Evolutionary conservation across 495 filamentous ascomycete species (phyloP).

Genomic region (Trichoderma reesei): DNA sequence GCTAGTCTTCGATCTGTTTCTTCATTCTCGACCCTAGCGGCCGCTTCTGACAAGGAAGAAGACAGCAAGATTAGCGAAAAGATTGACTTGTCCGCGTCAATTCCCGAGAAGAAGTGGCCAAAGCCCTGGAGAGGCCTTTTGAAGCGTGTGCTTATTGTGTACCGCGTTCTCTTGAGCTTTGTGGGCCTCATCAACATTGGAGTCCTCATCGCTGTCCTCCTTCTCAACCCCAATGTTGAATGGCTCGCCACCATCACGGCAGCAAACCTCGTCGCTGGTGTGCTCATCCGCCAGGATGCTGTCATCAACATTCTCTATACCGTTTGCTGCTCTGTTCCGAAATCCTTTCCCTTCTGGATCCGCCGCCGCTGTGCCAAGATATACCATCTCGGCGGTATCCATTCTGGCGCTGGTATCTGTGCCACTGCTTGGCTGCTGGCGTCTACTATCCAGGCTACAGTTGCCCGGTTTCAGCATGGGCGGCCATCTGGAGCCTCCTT

Average conservation of each 20-base stretch:
- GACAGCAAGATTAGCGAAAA: constrained; percentile 7
- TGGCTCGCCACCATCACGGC: constrained; percentile 30
- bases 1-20: neutral
- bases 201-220: constrained; percentile 15
- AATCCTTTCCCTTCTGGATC: constrained; percentile 50
- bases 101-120: constrained; percentile 4
- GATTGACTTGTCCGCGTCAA: neutral
- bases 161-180: constrained; percentile 27
- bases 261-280: constrained; percentile 37
- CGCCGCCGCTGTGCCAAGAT: constrained; percentile 60
- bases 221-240: constrained; percentile 11
- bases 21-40: constrained; percentile 14
- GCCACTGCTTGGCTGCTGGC: constrained; percentile 59
- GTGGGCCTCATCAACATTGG: constrained; percentile 23
- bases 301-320: constrained; percentile 64
- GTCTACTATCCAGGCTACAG: constrained; percentile 35
- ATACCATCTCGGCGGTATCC: constrained; percentile 69
- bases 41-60: constrained; percentile 17
- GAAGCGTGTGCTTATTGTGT: constrained; percentile 23
- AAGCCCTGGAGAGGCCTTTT: constrained; percentile 14
- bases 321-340: constrained; percentile 45
- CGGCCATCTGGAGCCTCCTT: neutral
- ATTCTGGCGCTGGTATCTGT: constrained; percentile 60
- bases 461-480: constrained; percentile 28
- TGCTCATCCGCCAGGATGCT: constrained; percentile 62